Conservation (phyloP, 768 basidiomycete genomes). For the Lentinula sp. region DNA sequence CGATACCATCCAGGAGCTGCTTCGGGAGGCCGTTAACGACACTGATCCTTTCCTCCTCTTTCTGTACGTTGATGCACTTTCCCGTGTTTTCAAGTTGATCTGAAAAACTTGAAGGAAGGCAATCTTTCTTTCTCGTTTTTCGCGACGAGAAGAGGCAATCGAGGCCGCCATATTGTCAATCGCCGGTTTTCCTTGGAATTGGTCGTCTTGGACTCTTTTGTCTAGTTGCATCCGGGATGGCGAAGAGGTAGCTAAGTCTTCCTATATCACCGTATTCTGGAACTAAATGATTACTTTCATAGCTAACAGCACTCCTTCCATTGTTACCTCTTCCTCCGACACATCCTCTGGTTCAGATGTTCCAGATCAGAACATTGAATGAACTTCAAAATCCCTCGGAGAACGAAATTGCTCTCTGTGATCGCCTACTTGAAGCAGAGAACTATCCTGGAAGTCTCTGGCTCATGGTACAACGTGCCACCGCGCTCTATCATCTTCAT, state of each 20-base stretch:
- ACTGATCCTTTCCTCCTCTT: slow-evolving; percentile 82
- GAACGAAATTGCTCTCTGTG: slow-evolving; percentile 75
- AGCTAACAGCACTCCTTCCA: slow-evolving; percentile 45
- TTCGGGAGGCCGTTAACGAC: slow-evolving; percentile 50
- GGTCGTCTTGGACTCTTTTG: slow-evolving; percentile 89
- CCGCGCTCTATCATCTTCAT: slow-evolving; percentile 85
- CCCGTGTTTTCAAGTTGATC: slow-evolving; percentile 1
- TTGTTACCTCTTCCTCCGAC: slow-evolving; percentile 39
- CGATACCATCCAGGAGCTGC: slow-evolving; percentile 45
- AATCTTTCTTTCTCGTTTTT: slow-evolving; percentile 73
- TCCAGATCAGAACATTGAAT: slow-evolving; percentile 85
- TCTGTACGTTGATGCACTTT: slow-evolving; percentile 40
- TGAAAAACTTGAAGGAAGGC: slow-evolving; percentile 54
- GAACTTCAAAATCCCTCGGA: slow-evolving; percentile 88
- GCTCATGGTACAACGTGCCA: slow-evolving; percentile 81
- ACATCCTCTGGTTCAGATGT: slow-evolving; percentile 53
- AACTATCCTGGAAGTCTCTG: slow-evolving; percentile 81
- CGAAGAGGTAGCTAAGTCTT: slow-evolving; percentile 61
- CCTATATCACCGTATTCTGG: neutral
- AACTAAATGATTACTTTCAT: slow-evolving; percentile 3
- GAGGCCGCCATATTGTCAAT: slow-evolving; percentile 76
- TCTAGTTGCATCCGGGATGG: slow-evolving; percentile 72
- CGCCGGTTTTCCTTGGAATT: slow-evolving; percentile 82
- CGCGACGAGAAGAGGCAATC: slow-evolving; percentile 80
- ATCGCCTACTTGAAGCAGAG: slow-evolving; percentile 62